phyloP scores from a whole-genome alignment of 2,329 filamentous ascomycete species.

The Diaporthe helianthi region DNA sequence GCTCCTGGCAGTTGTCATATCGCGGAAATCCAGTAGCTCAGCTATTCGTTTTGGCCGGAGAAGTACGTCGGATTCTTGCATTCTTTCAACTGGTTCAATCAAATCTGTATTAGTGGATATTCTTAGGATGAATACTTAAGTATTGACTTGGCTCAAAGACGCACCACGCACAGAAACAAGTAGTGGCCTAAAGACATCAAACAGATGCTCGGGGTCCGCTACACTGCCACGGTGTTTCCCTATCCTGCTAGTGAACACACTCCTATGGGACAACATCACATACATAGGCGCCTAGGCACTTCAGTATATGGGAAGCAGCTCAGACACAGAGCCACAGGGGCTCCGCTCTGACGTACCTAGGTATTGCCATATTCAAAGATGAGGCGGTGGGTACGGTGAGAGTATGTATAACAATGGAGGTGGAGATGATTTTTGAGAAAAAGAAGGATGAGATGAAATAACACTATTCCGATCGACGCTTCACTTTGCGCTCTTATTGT shows the following conservation, averaged over 20 bases:
- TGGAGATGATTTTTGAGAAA: neutral
- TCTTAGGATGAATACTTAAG: neutral
- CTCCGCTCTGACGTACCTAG: no score
- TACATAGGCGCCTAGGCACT: no score
- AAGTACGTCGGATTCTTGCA: rapidly evolving
- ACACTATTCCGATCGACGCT: neutral
- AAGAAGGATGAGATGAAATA: neutral
- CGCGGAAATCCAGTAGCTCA: slow-evolving; percentile 15
- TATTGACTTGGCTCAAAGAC: neutral
- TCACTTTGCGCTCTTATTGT: neutral
- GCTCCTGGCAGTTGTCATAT: slow-evolving; percentile 35
- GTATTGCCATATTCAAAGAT: no score
- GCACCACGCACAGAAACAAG: neutral
- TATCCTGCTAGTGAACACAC: no score
- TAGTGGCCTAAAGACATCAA: neutral
- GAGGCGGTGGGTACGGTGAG: no score
- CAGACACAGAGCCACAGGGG: no score
- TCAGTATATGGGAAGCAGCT: no score
- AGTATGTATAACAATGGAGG: neutral
- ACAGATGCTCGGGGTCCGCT: neutral
- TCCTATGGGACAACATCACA: no score
- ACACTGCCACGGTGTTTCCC: no score
- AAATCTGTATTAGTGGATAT: neutral
- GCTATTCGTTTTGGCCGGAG: neutral
- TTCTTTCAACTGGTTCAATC: neutral